A percentile compares a stretch with the other conserved stretches of the same genome.
phyloP scores from a whole-genome alignment of 2,329 filamentous ascomycete genomes.

The Talaromyces marneffei region DNA sequence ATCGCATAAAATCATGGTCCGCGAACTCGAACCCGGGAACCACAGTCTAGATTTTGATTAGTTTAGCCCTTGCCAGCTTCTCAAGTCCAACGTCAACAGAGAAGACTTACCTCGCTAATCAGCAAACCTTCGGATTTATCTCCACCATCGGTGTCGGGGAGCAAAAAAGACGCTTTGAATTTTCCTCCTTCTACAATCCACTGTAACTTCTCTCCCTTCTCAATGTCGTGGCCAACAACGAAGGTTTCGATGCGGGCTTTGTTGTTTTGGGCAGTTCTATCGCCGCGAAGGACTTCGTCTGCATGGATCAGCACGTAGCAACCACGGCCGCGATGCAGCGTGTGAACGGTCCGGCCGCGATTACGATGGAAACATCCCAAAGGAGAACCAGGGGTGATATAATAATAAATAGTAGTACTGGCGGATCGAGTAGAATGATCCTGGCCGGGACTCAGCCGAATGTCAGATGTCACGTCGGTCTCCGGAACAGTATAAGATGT shows the following conservation, averaged over 20 bases:
- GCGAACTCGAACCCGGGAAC: conserved; percentile 62
- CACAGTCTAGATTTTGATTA: conserved; percentile 43
- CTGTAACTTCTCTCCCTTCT: conserved; percentile 55
- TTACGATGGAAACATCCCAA: conserved; percentile 61
- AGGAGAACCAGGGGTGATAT: conserved; percentile 52
- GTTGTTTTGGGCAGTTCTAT: conserved; percentile 15
- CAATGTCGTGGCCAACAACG: conserved; percentile 55
- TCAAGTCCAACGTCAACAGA: neutral
- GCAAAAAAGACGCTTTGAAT: conserved; percentile 59
- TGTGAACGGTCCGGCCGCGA: conserved; percentile 57
- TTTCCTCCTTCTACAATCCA: conserved; percentile 65
- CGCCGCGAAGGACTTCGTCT: conserved; percentile 35
- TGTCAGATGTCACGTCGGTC: conserved; percentile 11
- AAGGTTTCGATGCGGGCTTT: conserved; percentile 57
- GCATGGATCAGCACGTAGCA: conserved; percentile 60
- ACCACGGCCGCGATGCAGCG: conserved; percentile 57
- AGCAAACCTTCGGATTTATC: conserved; percentile 48
- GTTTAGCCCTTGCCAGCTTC: neutral
- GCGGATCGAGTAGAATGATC: conserved; percentile 46
- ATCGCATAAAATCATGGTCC: conserved; percentile 61
- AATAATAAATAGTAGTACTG: conserved; percentile 60
- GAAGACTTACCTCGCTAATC: conserved; percentile 52
- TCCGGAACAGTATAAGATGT: conserved; percentile 7
- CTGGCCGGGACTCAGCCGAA: conserved; percentile 14
- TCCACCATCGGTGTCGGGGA: conserved; percentile 42